These are phyloP conservation scores for Candida hispaniensis DNA, from an alignment of 805 yeast genomes.

Conservation along the genomic window DNA sequence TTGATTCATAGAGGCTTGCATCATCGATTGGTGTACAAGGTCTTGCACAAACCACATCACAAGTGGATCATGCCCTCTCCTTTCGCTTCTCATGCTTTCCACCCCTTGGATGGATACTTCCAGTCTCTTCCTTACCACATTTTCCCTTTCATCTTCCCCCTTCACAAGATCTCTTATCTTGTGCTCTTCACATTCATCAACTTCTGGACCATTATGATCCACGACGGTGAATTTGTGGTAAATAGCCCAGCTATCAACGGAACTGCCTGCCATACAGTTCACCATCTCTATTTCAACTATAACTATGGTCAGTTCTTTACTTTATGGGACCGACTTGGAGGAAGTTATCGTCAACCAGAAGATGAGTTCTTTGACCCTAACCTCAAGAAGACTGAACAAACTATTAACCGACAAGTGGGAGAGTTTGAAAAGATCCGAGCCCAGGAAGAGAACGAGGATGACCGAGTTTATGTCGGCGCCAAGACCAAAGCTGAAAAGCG, in stretches of 20 bases:
- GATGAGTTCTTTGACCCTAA: slow-evolving; percentile 64
- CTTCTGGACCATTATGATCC: slow-evolving; percentile 98
- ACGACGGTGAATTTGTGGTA: slow-evolving; percentile 92
- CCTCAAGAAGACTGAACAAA: slow-evolving; percentile 43
- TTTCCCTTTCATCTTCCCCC: slow-evolving; percentile 84
- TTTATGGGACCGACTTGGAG: slow-evolving; percentile 94
- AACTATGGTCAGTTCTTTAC: slow-evolving; percentile 98
- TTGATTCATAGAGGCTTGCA: slow-evolving; percentile 87
- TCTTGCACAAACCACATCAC: slow-evolving; percentile 93
- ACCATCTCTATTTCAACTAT: slow-evolving; percentile 93
- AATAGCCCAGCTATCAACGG: slow-evolving; percentile 93
- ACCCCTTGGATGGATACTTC: slow-evolving; percentile 90
- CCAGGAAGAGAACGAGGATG: slow-evolving; percentile 67
- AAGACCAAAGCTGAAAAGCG: slow-evolving; percentile 3
- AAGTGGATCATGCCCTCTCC: slow-evolving; percentile 99
- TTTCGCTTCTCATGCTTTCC: slow-evolving; percentile 96
- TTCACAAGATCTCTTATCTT: slow-evolving; percentile 78
- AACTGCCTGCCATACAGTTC: slow-evolving; percentile 96
- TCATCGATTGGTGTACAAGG: slow-evolving; percentile 81
- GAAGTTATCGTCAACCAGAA: slow-evolving; percentile 88
- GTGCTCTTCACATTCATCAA: slow-evolving; percentile 80
- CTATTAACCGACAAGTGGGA: slow-evolving; percentile 60
- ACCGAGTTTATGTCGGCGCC: slow-evolving; percentile 49
- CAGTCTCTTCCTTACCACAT: slow-evolving; percentile 92
- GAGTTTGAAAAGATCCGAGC: slow-evolving; percentile 72